Percentiles rank a stretch among this genome's conserved stretches.
Evolutionary conservation across 768 basidiomycete genomes (phyloP).

Genomic region (Suillus weaverae): DNA sequence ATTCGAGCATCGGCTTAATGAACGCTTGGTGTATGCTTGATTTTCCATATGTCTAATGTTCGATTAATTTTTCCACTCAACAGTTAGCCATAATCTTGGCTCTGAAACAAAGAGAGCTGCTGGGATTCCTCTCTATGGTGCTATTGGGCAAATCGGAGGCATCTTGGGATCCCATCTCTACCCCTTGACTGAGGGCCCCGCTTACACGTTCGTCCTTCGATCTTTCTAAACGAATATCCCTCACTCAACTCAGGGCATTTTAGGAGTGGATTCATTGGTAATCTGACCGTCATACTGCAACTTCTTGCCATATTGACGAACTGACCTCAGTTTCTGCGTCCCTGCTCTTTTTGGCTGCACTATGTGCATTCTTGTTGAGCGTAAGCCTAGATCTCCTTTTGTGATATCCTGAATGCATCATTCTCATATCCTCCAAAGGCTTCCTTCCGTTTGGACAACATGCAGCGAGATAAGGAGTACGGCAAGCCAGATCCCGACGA

Average conservation of each 20-base stretch:
- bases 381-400: neutral
- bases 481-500: conserved; percentile 49
- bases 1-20: conserved; percentile 44
- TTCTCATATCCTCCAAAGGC: neutral
- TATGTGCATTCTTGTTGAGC: conserved; percentile 3
- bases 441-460: conserved; percentile 10
- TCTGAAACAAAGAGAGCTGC: conserved; percentile 48
- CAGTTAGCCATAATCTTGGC: conserved; percentile 44
- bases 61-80: neutral
- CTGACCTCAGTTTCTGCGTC: neutral
- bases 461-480: conserved; percentile 49
- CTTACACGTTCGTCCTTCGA: conserved; percentile 32
- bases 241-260: neutral
- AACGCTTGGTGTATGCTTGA: conserved; percentile 47
- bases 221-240: neutral
- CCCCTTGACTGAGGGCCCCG: conserved; percentile 40
- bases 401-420: neutral
- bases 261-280: conserved; percentile 1
- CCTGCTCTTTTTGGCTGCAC: conserved; percentile 3
- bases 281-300: neutral
- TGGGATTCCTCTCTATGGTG: conserved; percentile 41
- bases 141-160: conserved; percentile 44
- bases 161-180: conserved; percentile 44
- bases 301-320: neutral
- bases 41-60: neutral